Percentiles rank a stretch among this genome's conserved stretches.
These are phyloP conservation scores for Juglanconis sp. DNA, from an alignment of 2,329 filamentous ascomycete species.

Conservation along the genomic window DNA sequence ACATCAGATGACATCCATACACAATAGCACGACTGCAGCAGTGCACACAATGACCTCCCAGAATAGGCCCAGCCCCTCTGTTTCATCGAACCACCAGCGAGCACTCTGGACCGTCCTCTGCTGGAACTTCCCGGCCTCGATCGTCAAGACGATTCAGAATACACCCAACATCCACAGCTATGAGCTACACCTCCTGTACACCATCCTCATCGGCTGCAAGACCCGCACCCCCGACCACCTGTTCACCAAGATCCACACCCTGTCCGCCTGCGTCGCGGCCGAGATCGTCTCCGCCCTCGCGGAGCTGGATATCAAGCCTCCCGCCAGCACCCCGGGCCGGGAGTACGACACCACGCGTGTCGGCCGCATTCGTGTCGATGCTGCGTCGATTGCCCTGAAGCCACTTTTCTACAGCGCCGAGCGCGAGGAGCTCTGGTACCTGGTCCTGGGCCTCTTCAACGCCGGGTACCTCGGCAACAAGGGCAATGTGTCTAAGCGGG, in stretches of 20 bases:
- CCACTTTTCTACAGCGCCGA: conserved; percentile 4
- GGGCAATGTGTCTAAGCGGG: conserved; percentile 1
- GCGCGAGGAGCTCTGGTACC: conserved; percentile 8
- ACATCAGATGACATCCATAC: too few relatives aligned
- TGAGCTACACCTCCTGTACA: conserved; percentile 9
- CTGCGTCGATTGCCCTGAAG: background rate
- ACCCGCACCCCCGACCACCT: background rate
- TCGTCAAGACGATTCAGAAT: conserved; percentile 3
- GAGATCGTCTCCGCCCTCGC: conserved; percentile 5
- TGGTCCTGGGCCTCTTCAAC: conserved; percentile 7
- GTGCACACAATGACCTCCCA: background rate
- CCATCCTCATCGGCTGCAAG: background rate
- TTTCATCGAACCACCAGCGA: background rate
- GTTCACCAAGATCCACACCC: background rate
- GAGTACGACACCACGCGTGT: background rate
- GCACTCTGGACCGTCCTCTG: conserved; percentile 6
- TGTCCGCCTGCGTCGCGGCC: background rate
- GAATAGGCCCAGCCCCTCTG: background rate
- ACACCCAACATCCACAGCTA: conserved; percentile 2
- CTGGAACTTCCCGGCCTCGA: conserved; percentile 9
- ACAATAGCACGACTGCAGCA: too few relatives aligned
- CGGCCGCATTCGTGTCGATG: background rate
- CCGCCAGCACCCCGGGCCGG: background rate
- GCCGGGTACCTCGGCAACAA: conserved; percentile 2
- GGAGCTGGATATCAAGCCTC: background rate